Base-by-base conservation (phyloP, 257 asterid species). In the Capsicum pubescens region DNA sequence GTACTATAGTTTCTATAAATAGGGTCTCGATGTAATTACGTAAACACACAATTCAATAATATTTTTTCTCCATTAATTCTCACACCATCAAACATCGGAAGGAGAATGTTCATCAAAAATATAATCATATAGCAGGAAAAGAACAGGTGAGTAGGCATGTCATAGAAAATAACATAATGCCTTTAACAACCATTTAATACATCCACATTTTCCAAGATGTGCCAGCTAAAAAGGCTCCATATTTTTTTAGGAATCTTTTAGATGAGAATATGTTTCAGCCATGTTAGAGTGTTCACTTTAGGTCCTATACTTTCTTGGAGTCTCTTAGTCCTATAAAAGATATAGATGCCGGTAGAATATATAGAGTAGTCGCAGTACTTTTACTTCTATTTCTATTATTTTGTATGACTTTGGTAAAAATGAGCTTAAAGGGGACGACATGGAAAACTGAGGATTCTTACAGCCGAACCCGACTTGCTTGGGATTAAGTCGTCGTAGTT, bases 21-120 rank as follows among this genome's bases (percentile, higher is more conserved):
- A 26, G 32, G 32, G 32, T 26, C 32, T 26, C 32, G 32, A 26
- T 26, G 2, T 26, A 26, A 26, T 26, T 26, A 26, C 32, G 32
- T 26, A 26, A 26, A 26, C 32, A 26, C 32, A 26, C 32, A 26
- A 26, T 26, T 26, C 32, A 26, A 26, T 26, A 26, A 26, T 1
- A 26, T 26, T 26, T 26, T 26, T 26, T 26, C 32, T 26, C 32
- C 32, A 26, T 26, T 26, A 26, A 26, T 26, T 26, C 32, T 26
- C 32, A 26, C 32, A 26, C 32, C 26, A 35, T 54, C 82, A 77
- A 77, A 77, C 50, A 10, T 54, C 50, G 4, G 1, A 26, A 54
- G 82, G 64, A 15, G 82, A 55, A 26, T 77, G 64, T 54, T 52
- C 82, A 54, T 77, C 26, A 77, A 77, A 77, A 36, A 52, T 54